Evolutionary conservation across 805 yeast species (phyloP), one percentile per base, ranked within the genome.

Genomic region (Candida germanica): DNA sequence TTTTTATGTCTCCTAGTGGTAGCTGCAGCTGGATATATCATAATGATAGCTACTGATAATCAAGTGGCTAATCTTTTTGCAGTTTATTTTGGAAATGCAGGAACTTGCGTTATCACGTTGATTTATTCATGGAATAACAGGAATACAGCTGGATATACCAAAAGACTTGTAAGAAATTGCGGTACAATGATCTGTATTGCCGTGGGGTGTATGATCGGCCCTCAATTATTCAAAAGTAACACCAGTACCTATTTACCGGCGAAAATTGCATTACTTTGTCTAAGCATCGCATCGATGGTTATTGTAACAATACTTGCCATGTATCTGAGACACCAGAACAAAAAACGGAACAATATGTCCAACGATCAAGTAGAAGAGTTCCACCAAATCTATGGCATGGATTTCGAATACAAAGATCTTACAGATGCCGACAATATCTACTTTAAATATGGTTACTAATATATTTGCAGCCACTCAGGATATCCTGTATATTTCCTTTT

Each of bases 61-160:
- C 64, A 54, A 31, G 59, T 71, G 11, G 80, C 77, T 22, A 70
- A 73, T 42, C 43, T 77, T 34, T 54, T 75, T 35, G 67, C 75
- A 4, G 63, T 76, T 27, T 75, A 76, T 46, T 49, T 73, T 50
- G 61, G 69, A 31, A 64, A 77, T 70, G 66, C 80, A 47, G 71
- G 83, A 28, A 71, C 79, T 20, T 66, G 79, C 58, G 65, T 75
- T 35, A 77, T 75, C 36, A 75, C 83, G 1, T 63, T 78, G 35
- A 62, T 79, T 20, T 78, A 77, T 48, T 71, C 78, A 4, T 78
- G 83, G 84, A 75, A 75, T 42, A 69, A 74, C 37, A 71, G 80
- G 30, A 78, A 83, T 53, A 72, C 80, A 23, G 79, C 88, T 1
- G 93, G 93, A 9, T 75, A 77, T 43, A 82, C 89, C n/a, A 85